Evolutionary conservation across 2,329 filamentous ascomycete species (phyloP).

Genomic region (Neonectria faginata): DNA sequence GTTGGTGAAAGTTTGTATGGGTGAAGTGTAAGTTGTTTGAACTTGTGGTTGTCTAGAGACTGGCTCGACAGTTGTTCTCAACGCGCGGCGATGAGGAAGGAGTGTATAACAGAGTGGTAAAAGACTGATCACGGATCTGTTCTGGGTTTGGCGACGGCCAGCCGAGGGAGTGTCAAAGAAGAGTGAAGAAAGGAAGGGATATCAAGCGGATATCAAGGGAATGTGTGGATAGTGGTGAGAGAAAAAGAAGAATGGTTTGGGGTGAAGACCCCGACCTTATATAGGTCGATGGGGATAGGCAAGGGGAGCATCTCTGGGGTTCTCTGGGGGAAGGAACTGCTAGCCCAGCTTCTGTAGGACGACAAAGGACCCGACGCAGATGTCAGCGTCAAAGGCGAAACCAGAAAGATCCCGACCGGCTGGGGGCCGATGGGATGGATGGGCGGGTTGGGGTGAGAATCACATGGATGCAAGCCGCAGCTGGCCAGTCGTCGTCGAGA

Average conservation of each 20-base stretch:
- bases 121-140: conserved; percentile 47
- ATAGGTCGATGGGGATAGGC: conserved; percentile 26
- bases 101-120: conserved; percentile 39
- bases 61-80: conserved; percentile 46
- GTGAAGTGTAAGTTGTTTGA: conserved; percentile 29
- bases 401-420: conserved; percentile 7
- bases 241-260: conserved; percentile 21
- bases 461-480: conserved; percentile 20
- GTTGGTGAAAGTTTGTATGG: conserved; percentile 31
- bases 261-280: conserved; percentile 41
- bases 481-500: conserved; percentile 28
- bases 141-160: conserved; percentile 42
- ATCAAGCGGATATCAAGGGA: conserved; percentile 34
- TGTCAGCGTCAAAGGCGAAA: conserved; percentile 17
- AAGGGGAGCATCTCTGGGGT: conserved; percentile 23
- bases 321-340: conserved; percentile 21
- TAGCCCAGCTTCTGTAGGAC: conserved; percentile 27
- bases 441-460: conserved; percentile 30
- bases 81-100: conserved; percentile 46
- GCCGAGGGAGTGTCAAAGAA: conserved; percentile 43
- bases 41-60: conserved; percentile 34
- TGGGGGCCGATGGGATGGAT: conserved; percentile 28
- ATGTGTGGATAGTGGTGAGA: conserved; percentile 29
- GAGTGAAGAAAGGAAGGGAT: conserved; percentile 37
- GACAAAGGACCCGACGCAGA: conserved; percentile 33